Base-by-base conservation (phyloP, 805 yeast genomes). In the Wickerhamiella allomyrinae region DNA sequence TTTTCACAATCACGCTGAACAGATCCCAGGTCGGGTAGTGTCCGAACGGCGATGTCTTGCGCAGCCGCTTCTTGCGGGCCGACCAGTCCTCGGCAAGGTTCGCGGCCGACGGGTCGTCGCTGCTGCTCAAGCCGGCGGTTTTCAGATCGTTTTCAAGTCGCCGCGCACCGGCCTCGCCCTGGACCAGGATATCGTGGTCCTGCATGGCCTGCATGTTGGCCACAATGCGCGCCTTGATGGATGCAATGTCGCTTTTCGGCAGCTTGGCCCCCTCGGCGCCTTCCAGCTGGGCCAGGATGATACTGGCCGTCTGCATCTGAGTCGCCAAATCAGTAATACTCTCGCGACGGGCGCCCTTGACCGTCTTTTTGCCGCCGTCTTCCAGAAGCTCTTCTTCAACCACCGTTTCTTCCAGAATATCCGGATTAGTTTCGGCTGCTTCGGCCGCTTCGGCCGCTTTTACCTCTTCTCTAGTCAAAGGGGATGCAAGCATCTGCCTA, bases 301-400 rank as follows among this genome's bases (percentile, higher is more conserved):
- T 82, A 1, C 96, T 83, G 0, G 98, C 96, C 21, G 94, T 87
- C 51, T 96, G 72, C 89, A 91, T 84, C 59, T 91, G 97, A 7
- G 84, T 79, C 0, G 95, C 93, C 27, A 85, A 60, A 46, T 74
- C 77, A 37, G 74, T 68, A 5, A 71, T 66, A 33, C 31, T 58
- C 62, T 3, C 50, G 9, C 31, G 31, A 3, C 31, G 31, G 13
- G 31, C 13, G 17, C 31, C 14, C 8, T 24, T 24, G 34, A 13
- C 11, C 17, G 17, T 17, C 3, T 5, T 7, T 7, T 19, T 5
- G 11, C n/a, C 34, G 6, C 17, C 34, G n/a, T 31, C 20, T 15
- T 31, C 34, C 5, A 15, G 14, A 7, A 9, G 21, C 13, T 20
- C 21, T 6, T n/a, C 34, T 8, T 15, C 20, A 20, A 15, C 34